Conservation (phyloP, 768 basidiomycete species). For the Hygrocybe coccinea region DNA sequence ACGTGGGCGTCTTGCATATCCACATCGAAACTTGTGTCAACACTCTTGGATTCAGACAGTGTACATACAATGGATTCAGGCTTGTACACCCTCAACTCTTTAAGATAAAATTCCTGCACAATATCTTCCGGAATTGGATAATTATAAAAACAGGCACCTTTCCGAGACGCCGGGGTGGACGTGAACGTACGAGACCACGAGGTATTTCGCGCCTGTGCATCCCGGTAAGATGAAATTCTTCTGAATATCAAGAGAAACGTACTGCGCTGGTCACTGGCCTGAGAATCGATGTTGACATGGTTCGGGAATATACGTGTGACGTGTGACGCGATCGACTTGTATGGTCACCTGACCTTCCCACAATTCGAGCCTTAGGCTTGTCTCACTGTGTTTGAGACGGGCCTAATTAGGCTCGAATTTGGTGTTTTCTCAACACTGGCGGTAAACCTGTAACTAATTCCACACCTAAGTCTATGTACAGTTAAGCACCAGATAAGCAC, state of each 20-base stretch:
- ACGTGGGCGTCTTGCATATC: slow-evolving; percentile 88
- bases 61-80: slow-evolving; percentile 62
- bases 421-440: too few relatives aligned
- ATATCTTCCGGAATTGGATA: slow-evolving; percentile 61
- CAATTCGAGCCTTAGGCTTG: too few relatives aligned
- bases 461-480: too few relatives aligned
- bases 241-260: slow-evolving; percentile 19
- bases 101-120: slow-evolving; percentile 88
- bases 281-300: slow-evolving; percentile 62
- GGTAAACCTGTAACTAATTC: too few relatives aligned
- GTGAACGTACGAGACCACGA: slow-evolving; percentile 55
- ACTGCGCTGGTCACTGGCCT: slow-evolving; percentile 53
- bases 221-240: background rate
- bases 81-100: slow-evolving; percentile 88
- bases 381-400: too few relatives aligned
- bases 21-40: slow-evolving; percentile 1
- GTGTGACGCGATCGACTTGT: too few relatives aligned
- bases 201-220: slow-evolving; percentile 46
- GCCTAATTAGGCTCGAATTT: too few relatives aligned
- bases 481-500: too few relatives aligned
- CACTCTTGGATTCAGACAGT: background rate
- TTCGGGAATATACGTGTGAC: slow-evolving; percentile 42
- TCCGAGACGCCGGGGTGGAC: slow-evolving; percentile 54
- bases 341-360: too few relatives aligned
- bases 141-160: slow-evolving; percentile 47